A percentile compares a stretch with the other conserved stretches of the same genome.
phyloP scores from a whole-genome alignment of 148 eudicot species.

The Euryodendron excelsum region DNA sequence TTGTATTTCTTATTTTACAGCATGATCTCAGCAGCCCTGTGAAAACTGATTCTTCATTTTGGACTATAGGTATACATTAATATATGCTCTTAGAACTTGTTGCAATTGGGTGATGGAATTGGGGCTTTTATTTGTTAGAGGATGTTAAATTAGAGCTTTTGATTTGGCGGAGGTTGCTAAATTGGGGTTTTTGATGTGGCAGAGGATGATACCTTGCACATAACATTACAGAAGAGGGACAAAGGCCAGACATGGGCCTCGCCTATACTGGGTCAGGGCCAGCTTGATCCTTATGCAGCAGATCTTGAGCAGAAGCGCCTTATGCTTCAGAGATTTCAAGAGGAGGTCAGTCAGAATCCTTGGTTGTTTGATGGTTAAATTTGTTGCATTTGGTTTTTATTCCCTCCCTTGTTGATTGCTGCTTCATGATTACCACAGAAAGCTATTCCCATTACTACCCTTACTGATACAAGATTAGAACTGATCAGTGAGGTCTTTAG shows the following conservation, averaged over 20 bases:
- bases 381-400: background rate
- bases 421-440: background rate
- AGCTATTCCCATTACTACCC: background rate
- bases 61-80: conserved; percentile 74
- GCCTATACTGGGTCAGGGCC: conserved; percentile 82
- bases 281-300: conserved; percentile 75
- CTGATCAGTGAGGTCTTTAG: background rate
- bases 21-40: conserved; percentile 69
- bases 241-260: conserved; percentile 93
- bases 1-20: conserved; percentile 28
- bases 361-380: background rate
- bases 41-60: conserved; percentile 81
- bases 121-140: background rate
- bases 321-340: conserved; percentile 97
- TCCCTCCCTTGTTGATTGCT: background rate
- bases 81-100: background rate
- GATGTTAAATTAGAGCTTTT: background rate
- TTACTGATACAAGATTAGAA: background rate
- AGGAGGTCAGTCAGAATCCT: conserved; percentile 54
- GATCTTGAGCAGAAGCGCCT: conserved; percentile 91
- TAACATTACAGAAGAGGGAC: conserved; percentile 94
- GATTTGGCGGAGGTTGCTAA: background rate
- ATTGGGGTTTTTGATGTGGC: conserved; percentile 15
- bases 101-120: background rate
- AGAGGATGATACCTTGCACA: conserved; percentile 90